Evolutionary conservation across 371 early-diverging fungal species (phyloP).

Genomic region (Circinella minor): DNA sequence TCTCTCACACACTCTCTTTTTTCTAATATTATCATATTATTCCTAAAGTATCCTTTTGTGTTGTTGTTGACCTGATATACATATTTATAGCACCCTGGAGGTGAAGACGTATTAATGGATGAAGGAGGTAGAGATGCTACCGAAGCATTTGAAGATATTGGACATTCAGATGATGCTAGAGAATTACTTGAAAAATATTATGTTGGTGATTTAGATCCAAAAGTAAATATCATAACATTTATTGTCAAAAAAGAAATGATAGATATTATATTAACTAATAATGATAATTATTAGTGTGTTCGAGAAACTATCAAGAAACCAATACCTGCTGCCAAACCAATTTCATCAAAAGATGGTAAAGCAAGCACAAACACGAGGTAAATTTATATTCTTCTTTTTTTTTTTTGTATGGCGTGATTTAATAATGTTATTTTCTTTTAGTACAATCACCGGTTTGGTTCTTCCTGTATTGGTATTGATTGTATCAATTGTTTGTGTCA

Average conservation of each 20-base stretch:
- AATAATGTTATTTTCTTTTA: not conserved
- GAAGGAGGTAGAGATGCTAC: slow-evolving; percentile 88
- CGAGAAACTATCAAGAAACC: not conserved
- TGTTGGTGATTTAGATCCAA: slow-evolving; percentile 75
- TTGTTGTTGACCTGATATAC: too few species aligned
- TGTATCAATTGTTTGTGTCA: not conserved
- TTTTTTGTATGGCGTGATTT: too few species aligned
- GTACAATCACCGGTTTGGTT: not conserved
- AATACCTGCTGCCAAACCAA: not conserved
- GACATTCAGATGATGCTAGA: slow-evolving; percentile 93
- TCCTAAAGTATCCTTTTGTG: too few species aligned
- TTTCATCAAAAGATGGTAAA: not conserved
- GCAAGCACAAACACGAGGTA: slow-evolving; percentile 1
- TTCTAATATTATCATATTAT: too few species aligned
- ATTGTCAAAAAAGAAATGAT: not conserved
- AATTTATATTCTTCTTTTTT: not conserved
- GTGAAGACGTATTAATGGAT: slow-evolving; percentile 80
- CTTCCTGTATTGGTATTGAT: not conserved
- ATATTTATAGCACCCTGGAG: slow-evolving; percentile 77
- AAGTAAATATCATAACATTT: slow-evolving; percentile 34
- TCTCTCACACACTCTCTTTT: slow-evolving; percentile 7
- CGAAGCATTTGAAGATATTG: slow-evolving; percentile 94
- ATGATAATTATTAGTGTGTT: not conserved
- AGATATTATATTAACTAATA: not conserved
- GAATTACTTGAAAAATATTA: slow-evolving; percentile 72